Base-by-base conservation (phyloP, 139 green algal genomes). In the Chlorella sp. region DNA sequence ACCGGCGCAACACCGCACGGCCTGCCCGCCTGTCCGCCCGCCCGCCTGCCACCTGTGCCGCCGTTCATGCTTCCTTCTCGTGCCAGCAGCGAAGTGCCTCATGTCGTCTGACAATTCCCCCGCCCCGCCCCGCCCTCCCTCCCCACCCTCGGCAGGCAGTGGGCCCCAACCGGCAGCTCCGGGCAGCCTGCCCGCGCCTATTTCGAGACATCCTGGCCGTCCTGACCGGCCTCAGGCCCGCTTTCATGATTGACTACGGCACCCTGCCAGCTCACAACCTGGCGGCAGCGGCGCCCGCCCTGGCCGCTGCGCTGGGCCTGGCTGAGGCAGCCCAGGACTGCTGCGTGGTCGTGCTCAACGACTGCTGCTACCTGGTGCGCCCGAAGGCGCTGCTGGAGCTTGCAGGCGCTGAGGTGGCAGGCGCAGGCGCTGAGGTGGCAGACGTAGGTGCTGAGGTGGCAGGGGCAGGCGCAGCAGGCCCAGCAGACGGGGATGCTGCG, bases 181-280 rank as follows among this genome's bases (percentile, higher is more conserved):
- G 81, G 0, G 48, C 87, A 32, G 78, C 81, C 75, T 76, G 68
- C 78, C 69, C 81, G 22, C 68, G 75, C n/a, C 79, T 76, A 81
- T 48, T 81, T 0, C 26, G 84, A 21, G 95, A 97, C 80, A 71
- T 97, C 36, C 39, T 91, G 15, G 94, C 91, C 0, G 71, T 97
- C 26, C 83, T 94, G 28, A 73, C 61, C 30, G 92, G 92, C 30
- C 84, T 97, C 80, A 78, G 95, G 26, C 81, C 86, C 11, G 82
- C 85, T 3, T 85, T 95, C 73, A 92, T 97, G 91, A 76, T 96
- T 34, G 95, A 96, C 81, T 96, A 96, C 36, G 88, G 85, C 15
- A 64, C 60, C 0, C 34, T 91, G 7, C 34, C n/a, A 16, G 39
- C 40, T 2, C 40, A 81, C 15, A 66, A 66, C 39, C 84, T 88